Evolutionary conservation across 2,329 filamentous ascomycete genomes (phyloP), one percentile per base, ranked within the genome.

Genomic region (Colletotrichum incanum): DNA sequence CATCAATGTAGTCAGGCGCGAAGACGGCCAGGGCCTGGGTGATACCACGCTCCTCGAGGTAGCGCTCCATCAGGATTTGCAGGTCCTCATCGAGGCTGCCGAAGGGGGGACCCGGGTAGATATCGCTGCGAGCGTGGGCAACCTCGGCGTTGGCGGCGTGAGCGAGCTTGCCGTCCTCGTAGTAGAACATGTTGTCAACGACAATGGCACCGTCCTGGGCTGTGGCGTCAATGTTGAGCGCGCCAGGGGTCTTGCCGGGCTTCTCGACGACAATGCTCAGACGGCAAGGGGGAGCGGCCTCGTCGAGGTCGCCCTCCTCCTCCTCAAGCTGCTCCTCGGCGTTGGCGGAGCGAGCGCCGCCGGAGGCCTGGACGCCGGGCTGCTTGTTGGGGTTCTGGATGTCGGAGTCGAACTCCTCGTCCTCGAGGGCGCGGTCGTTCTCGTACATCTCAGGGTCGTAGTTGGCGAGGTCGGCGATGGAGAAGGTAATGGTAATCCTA

Each of bases 11-110:
- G 82, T 98, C 95, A 47, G 95, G 94, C 55, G 97, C 92, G 83
- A 98, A 98, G 76, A 95, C 86, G 65, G 95, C 96, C 78, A 99
- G 89, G 71, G 92, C 90, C 77, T 93, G 92, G 79, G 96, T 94
- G 84, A 99, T 91, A 75, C 96, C 96, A 77, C 96, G 91, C 89
- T 98, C 96, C 84, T 98, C 95, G 75, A 99, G 90, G 86, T 96
- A 99, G 77, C 93, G 91, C 89, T 98, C 96, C 81, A 98, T 88
- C 77, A 98, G 89, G 65, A 94, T 89, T 87, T 98, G 96, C 55
- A 99, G 90, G 81, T 98, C 96, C 86, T 98, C 95, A 81, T 99
- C 96, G 71, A 99, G 91, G 86, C 94, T 97, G 84, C 91, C 92
- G 82, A 98, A 98, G 67, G 94, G 93, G 73, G 96, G 96, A 67